A percentile compares a stretch with the other conserved stretches of the same genome.
phyloP scores from a whole-genome alignment of 257 asterid species.

The Avicennia marina region DNA sequence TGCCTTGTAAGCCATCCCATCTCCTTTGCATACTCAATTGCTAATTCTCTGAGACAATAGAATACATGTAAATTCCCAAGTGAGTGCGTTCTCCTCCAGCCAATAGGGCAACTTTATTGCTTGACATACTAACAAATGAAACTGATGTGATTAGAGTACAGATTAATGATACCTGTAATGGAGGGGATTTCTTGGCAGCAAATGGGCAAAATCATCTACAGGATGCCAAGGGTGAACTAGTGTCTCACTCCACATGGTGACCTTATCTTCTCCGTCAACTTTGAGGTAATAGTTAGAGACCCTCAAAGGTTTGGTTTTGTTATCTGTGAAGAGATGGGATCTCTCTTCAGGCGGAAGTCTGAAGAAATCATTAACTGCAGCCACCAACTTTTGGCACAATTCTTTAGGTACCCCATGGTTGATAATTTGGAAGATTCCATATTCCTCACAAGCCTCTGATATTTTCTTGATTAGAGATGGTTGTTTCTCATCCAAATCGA shows the following conservation, averaged over 20 bases:
- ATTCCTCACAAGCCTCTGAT: neutral
- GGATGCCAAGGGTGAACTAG: conserved; percentile 6
- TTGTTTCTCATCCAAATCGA: neutral
- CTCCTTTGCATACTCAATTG: conserved; percentile 2
- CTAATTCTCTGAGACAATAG: neutral
- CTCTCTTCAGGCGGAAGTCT: neutral
- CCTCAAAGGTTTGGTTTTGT: neutral
- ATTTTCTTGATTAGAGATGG: neutral
- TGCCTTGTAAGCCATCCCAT: conserved; percentile 3
- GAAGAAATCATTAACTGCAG: neutral
- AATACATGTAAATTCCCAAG: neutral
- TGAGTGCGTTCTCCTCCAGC: neutral
- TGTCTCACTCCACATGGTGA: neutral
- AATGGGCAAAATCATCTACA: neutral
- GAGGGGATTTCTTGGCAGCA: conserved; percentile 9
- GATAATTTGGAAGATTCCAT: neutral
- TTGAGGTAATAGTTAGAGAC: neutral
- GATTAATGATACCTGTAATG: neutral
- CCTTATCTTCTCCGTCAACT: neutral
- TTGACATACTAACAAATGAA: no score
- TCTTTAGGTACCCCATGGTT: neutral
- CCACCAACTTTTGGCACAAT: neutral
- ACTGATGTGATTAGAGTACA: no score
- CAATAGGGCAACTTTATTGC: neutral
- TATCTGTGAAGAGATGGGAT: neutral